These are phyloP conservation scores for Leccinum disarticulatum DNA, from an alignment of 768 basidiomycete species.

Conservation along the genomic window DNA sequence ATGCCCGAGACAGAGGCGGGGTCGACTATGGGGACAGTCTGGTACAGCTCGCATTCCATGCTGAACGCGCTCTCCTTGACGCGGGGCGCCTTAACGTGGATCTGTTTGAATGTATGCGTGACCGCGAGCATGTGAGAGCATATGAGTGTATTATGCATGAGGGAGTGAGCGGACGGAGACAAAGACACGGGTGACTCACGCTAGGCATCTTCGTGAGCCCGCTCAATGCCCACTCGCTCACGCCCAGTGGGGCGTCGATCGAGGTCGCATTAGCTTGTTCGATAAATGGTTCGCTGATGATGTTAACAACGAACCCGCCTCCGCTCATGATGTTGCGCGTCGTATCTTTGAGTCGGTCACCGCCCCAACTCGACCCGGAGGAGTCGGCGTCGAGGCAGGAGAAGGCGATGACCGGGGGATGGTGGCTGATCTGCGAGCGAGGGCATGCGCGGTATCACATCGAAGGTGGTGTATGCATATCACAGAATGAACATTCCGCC, in stretches of 20 bases:
- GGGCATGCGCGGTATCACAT: no score
- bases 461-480: not conserved
- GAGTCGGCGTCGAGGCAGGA: slow-evolving; percentile 19
- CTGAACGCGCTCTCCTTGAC: slow-evolving; percentile 38
- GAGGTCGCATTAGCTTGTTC: slow-evolving; percentile 40
- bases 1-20: not conserved
- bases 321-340: no score
- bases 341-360: slow-evolving; percentile 40
- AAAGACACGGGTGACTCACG: slow-evolving; percentile 8
- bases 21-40: slow-evolving; percentile 11
- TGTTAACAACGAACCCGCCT: slow-evolving; percentile 21
- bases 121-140: slow-evolving; percentile 26
- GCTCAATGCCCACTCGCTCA: slow-evolving; percentile 42
- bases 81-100: slow-evolving; percentile 23
- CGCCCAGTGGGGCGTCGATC: slow-evolving; percentile 36
- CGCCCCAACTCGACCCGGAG: not conserved
- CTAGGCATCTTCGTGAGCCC: slow-evolving; percentile 25
- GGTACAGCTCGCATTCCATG: slow-evolving; percentile 45
- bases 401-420: slow-evolving; percentile 40
- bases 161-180: not conserved
- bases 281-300: slow-evolving; percentile 51
- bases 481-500: not conserved
- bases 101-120: not conserved
- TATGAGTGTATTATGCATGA: not conserved
- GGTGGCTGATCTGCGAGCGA: slow-evolving; percentile 18